Base-by-base conservation (phyloP, 495 filamentous ascomycete species). In the Xylaria grammica region DNA sequence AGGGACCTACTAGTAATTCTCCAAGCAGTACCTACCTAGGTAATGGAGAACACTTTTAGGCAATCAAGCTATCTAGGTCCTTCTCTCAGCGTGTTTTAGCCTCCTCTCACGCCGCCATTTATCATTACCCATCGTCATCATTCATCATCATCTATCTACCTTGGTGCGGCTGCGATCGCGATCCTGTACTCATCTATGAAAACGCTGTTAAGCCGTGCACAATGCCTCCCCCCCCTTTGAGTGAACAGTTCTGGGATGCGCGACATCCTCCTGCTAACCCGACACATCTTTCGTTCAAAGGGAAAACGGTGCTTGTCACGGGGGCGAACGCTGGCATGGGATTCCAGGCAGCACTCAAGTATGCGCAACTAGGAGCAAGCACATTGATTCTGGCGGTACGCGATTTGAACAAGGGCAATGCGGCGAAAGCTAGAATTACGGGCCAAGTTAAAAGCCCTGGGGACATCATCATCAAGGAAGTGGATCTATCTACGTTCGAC, bases 321-420 rank as follows among this genome's bases (percentile, higher is more conserved):
- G 84, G 84, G 22, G 71, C 79, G 32, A 86, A 85, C 63, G 70
- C 72, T 13, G 83, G 84, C 7, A 72, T 84, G 5, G 82, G 82
- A 17, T 70, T 74, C n/a, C 79, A 81, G 62, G 77, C 81, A 3
- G 78, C 77, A 8, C 74, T 73, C 19, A 79, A 83, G 57, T 73
- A 81, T 62, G 68, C 74, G 7, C 67, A 71, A 4, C 75, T 81
- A 2, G 68, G 71, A 0, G 78, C 78, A 10, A 51, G 63, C 27
- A 73, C 67, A 13, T 68, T 84, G 3, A 81, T 84, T 61, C 75
- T 85, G 22, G 82, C 75, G 0, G 79, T 83, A 8, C 78, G 82
- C 19, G 73, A 65, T 19, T 24, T 67, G 13, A 49, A 72, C 9
- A 79, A 83, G 57, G 83, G 78, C 30, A 71, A 78, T 60, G 69